Evolutionary conservation across 2,329 filamentous ascomycete species (phyloP), one percentile per base, ranked within the genome.

Genomic region (Cyphellophora europaea): DNA sequence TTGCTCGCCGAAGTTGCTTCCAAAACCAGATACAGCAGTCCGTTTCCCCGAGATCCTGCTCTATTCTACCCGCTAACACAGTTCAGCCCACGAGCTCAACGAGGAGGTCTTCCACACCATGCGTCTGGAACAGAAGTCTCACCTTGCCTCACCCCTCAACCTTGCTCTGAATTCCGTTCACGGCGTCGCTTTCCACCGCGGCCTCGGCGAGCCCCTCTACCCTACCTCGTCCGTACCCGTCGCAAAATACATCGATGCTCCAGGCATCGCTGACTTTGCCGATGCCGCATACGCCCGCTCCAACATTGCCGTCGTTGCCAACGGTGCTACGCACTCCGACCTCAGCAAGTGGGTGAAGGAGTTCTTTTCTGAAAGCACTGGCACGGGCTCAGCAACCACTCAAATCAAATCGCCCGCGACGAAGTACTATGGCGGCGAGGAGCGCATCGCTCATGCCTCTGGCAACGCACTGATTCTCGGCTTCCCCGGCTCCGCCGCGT

Each of bases 361-460:
- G 58, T 95, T 95, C 74, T 96, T 98, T 72, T 77, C 78, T 59
- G 70, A 72, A 41, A 69, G 82, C 32, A 72, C 79, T 39, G 59
- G 68, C 49, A 54, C 55, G 50, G 53, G 61, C 38, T 44, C 69
- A 45, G 57, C 72, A 43, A 65, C 69, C 52, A 61, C 71, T 48
- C 52, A 65, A 27, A 64, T 82, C 45, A 72, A 76, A 57, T 66
- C 68, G 43, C 63, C 75, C 48, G 69, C 82, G 45, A 74, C 77
- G 58, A 91, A 88, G 65, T 98, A 96, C 77, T 83, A 77, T 56
- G 91, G 91, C 61, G 93, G 91, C 56, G 87, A 98, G 72, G 85
- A 93, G 69, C 85, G 91, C 51, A 82, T 83, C 49, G 71, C 82
- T 45, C 82, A 86, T 61, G 71, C 69, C 41, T 69, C 71, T 47